Evolutionary conservation across 441 rosid species (phyloP).

Genomic region (Macaranga tanarius): DNA sequence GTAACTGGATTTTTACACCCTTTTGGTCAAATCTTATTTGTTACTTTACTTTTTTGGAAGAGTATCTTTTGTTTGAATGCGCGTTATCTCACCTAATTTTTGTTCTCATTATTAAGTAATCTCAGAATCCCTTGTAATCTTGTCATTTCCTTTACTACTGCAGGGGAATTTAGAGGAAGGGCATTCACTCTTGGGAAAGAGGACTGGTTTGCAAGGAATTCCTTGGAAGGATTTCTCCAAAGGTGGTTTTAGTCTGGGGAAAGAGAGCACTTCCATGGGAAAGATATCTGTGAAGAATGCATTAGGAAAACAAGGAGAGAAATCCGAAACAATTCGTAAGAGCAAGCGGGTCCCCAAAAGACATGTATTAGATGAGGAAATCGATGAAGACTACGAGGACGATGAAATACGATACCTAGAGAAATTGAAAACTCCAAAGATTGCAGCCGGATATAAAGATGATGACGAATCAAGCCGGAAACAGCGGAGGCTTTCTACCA

Average conservation of each 20-base stretch:
- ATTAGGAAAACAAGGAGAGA: slow-evolving; percentile 49
- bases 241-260: slow-evolving; percentile 54
- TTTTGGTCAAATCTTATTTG: slow-evolving; percentile 1
- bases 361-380: slow-evolving; percentile 58
- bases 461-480: slow-evolving; percentile 55
- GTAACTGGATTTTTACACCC: slow-evolving; percentile 14
- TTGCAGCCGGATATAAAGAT: slow-evolving; percentile 34
- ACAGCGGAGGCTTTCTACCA: slow-evolving; percentile 52
- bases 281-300: slow-evolving; percentile 41
- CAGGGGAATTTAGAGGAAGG: slow-evolving; percentile 61
- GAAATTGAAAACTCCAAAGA: slow-evolving; percentile 57
- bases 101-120: slow-evolving; percentile 15
- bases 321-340: slow-evolving; percentile 65
- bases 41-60: slow-evolving; percentile 31
- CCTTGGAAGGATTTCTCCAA: slow-evolving; percentile 73
- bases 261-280: slow-evolving; percentile 49
- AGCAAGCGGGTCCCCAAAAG: slow-evolving; percentile 79
- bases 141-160: slow-evolving; percentile 23
- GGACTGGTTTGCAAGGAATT: slow-evolving; percentile 59
- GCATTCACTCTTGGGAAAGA: slow-evolving; percentile 48
- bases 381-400: slow-evolving; percentile 61
- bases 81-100: slow-evolving; percentile 20
- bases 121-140: slow-evolving; percentile 23
- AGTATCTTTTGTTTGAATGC: slow-evolving; percentile 36
- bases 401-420: slow-evolving; percentile 85